Conservation (phyloP, 176 grass and related monocot genomes). For the Themeda triandra region DNA sequence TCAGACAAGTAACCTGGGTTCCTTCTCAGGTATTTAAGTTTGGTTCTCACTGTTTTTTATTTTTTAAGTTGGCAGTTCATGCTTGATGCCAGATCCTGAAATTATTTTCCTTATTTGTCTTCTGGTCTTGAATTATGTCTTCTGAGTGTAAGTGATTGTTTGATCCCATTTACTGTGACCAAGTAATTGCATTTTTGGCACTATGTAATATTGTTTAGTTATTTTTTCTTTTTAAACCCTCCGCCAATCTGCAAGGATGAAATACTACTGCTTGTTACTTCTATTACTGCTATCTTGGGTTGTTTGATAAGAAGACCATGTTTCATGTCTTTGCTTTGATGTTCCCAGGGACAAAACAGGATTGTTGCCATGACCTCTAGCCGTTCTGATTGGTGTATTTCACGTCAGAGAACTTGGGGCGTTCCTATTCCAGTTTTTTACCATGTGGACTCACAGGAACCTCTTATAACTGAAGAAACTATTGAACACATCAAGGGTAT, state of each 20-base stretch:
- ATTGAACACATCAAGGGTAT: constrained; percentile 89
- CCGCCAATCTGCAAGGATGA: constrained; percentile 9
- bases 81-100: background rate
- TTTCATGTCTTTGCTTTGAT: constrained; percentile 12
- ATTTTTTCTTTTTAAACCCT: background rate
- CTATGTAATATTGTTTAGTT: constrained; percentile 8
- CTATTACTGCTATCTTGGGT: background rate
- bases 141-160: constrained; percentile 1
- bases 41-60: background rate
- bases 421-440: constrained; percentile 98
- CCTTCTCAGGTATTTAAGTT: constrained; percentile 67
- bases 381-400: constrained; percentile 99
- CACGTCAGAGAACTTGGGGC: constrained; percentile 95
- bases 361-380: constrained; percentile 89
- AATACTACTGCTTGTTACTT: constrained; percentile 11
- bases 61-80: background rate
- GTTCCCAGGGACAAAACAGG: constrained; percentile 84
- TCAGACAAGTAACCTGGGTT: constrained; percentile 78
- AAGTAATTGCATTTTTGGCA: background rate
- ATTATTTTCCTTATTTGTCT: constrained; percentile 19
- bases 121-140: constrained; percentile 12
- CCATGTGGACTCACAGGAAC: constrained; percentile 77
- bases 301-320: constrained; percentile 19
- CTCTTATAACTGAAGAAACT: constrained; percentile 92
- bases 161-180: constrained; percentile 7